These are phyloP conservation scores for Immersiporthe knoxdaviesiana DNA, from an alignment of 2,329 filamentous ascomycete species.

Conservation along the genomic window DNA sequence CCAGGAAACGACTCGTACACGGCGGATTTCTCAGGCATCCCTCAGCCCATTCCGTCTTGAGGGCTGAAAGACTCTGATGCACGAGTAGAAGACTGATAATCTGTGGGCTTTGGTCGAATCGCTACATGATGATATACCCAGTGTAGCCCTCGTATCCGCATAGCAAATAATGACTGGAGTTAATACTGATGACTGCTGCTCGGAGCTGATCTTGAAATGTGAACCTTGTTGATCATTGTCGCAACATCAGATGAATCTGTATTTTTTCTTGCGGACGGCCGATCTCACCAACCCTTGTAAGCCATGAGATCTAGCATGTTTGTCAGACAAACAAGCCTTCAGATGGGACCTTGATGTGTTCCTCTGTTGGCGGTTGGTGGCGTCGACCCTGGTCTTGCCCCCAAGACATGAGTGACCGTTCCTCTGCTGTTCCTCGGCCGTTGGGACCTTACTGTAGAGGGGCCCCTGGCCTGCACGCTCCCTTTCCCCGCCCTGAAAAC, in stretches of 20 bases:
- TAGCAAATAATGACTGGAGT: not conserved
- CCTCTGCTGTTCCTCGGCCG: not conserved
- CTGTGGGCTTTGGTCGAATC: not conserved
- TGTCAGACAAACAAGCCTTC: not conserved
- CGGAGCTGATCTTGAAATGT: not conserved
- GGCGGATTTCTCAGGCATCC: constrained; percentile 12
- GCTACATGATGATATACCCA: constrained; percentile 19
- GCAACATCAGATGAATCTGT: not conserved
- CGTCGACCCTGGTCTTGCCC: constrained; percentile 6
- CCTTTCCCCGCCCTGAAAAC: constrained; percentile 2
- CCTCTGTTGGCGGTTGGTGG: constrained; percentile 2
- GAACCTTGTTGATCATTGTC: not conserved
- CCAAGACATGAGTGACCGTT: not conserved
- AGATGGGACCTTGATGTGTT: not conserved
- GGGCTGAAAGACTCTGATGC: not conserved
- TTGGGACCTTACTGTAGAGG: not conserved
- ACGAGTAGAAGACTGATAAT: not conserved
- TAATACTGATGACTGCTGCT: not conserved
- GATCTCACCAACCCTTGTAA: not conserved
- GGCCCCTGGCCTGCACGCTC: not conserved
- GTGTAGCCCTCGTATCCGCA: not conserved
- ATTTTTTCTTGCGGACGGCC: not conserved
- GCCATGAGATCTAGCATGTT: constrained; percentile 1
- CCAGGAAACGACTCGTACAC: constrained; percentile 19
- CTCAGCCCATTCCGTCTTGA: constrained; percentile 6